Evolutionary conservation across 306 rosid genomes (phyloP).

Genomic region (Pyrus pyrifolia): DNA sequence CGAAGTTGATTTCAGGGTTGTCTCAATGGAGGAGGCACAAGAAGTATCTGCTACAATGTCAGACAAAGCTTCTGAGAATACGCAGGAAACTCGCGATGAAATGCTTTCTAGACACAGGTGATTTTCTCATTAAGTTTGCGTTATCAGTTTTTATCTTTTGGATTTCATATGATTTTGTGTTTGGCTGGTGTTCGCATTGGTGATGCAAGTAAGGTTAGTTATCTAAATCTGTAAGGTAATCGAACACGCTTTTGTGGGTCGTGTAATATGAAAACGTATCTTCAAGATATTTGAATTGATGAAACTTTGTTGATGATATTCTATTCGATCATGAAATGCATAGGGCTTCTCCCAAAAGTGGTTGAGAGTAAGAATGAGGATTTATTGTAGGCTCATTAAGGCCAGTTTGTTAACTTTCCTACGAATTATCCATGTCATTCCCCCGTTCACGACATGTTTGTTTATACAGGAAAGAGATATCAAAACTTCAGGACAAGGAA

Average conservation of each 20-base stretch:
- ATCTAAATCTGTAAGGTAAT: background rate
- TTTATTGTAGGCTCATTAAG: background rate
- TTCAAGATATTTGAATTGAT: background rate
- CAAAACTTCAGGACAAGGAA: constrained; percentile 76
- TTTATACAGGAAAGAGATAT: constrained; percentile 69
- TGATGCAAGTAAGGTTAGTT: background rate
- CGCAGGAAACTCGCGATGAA: constrained; percentile 68
- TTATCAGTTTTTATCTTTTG: background rate
- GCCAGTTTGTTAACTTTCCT: background rate
- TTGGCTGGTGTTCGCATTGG: background rate
- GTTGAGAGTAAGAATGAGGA: background rate
- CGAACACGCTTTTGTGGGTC: background rate
- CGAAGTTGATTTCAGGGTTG: constrained; percentile 30
- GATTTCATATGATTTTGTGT: background rate
- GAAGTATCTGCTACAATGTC: constrained; percentile 42
- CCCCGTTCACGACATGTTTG: constrained; percentile 2
- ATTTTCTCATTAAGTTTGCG: background rate
- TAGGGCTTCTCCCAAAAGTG: background rate
- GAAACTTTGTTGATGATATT: background rate
- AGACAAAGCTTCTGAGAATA: constrained; percentile 31
- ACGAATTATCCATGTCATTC: background rate
- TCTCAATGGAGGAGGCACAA: constrained; percentile 56
- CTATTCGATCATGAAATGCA: background rate
- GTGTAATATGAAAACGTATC: background rate
- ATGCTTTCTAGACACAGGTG: constrained; percentile 64